A percentile compares a stretch with the other conserved stretches of the same genome.
Evolutionary conservation across 495 filamentous ascomycete genomes (phyloP).

Genomic region (Talaromyces borbonicus): DNA sequence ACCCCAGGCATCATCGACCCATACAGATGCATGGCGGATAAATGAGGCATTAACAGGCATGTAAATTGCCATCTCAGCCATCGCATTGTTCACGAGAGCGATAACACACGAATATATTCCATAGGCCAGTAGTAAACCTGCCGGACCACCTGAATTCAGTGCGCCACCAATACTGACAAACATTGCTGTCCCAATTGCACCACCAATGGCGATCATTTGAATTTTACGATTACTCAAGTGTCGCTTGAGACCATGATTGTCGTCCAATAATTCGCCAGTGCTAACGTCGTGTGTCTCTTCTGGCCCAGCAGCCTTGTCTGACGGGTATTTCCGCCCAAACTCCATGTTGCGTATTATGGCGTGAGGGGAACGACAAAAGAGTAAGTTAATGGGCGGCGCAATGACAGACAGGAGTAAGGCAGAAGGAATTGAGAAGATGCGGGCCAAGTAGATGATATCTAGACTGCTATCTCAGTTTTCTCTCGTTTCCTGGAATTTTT

Average conservation of each 20-base stretch:
- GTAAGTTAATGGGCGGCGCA: no score
- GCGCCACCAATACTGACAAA: conserved; percentile 47
- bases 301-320: neutral
- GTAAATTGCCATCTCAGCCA: conserved; percentile 37
- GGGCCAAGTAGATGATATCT: no score
- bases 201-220: conserved; percentile 54
- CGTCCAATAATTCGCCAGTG: conserved; percentile 7
- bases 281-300: neutral
- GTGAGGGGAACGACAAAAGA: no score
- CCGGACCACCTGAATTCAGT: conserved; percentile 43
- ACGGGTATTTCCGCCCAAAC: neutral
- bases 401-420: no score
- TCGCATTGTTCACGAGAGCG: conserved; percentile 20
- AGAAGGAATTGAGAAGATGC: no score
- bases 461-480: no score
- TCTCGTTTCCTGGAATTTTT: no score
- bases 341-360: neutral
- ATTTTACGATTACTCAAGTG: conserved; percentile 38
- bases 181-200: conserved; percentile 57
- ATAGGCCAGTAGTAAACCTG: conserved; percentile 35
- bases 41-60: conserved; percentile 48
- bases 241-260: conserved; percentile 15
- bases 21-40: conserved; percentile 34
- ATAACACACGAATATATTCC: conserved; percentile 24
- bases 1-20: conserved; percentile 44